Evolutionary conservation across 2,329 filamentous ascomycete genomes (phyloP), one percentile per base, ranked within the genome.

Genomic region (Phialemonium atrogriseum): DNA sequence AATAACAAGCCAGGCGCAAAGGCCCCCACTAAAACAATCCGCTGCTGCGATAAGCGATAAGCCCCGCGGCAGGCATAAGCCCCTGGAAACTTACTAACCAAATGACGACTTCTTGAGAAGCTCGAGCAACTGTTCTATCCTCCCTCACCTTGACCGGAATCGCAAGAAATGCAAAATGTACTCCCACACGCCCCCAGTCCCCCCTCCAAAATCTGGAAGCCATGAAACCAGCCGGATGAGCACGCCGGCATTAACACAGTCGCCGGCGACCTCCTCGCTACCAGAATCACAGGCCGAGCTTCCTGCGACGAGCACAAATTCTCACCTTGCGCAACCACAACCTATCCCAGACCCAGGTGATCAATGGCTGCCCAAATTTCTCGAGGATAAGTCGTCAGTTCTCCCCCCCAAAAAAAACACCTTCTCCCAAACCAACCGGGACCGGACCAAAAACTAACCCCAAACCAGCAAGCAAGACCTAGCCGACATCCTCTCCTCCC

Each of bases 401-500:
- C 33, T 32, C 30, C 20, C 38, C 27, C 24, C 24, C 35, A 28
- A 21, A 38, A 34, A 36, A 14, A 8, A 23, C 6, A 30, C 13
- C 10, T 27, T 19, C 9, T 30, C 16, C 14, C 15, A 17, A 21
- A 18, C 18, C 7, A n/a, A 5, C 19, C 16, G 14, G 13, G 10
- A 14, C 4, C 24, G 27, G 24, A 25, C 21, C 18, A 33, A 37
- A 20, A 32, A 28, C 23, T 24, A 46, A 54, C n/a, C n/a, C n/a
- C n/a, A n/a, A n/a, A n/a, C n/a, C 50, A 85, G 86, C 31, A 89
- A 86, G 47, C 72, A 83, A 49, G 82, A 95, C 56, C 74, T 95
- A 9, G 72, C 81, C 33, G 67, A 76, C 28, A 69, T 87, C 29
- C 67, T 87, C 37, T 65, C 73, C 41, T 71, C 70, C 37, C 73